These are phyloP conservation scores for Scedosporium minutisporum DNA, from an alignment of 2,329 filamentous ascomycete genomes.

Conservation along the genomic window DNA sequence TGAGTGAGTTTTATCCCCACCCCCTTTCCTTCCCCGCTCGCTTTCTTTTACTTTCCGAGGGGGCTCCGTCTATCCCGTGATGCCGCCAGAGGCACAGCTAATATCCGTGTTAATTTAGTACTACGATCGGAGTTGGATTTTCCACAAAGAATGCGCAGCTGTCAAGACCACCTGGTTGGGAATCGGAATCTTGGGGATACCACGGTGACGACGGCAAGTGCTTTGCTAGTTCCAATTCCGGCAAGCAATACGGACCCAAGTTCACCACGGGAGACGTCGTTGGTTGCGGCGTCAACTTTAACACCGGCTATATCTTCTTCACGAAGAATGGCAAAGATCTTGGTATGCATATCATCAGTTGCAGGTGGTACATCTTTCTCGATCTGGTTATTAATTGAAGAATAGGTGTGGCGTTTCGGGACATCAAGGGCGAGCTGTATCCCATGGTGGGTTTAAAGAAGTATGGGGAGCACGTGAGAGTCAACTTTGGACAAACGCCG, in stretches of 20 bases:
- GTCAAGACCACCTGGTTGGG: constrained; percentile 54
- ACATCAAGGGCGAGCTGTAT: constrained; percentile 57
- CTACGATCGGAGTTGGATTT: constrained; percentile 55
- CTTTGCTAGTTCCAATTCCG: constrained; percentile 46
- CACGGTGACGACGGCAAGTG: constrained; percentile 59
- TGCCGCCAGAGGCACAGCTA: not conserved
- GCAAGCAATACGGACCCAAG: constrained; percentile 45
- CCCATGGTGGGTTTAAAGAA: constrained; percentile 58
- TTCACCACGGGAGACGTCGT: constrained; percentile 50
- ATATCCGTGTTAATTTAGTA: constrained; percentile 25
- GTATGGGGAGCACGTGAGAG: constrained; percentile 48
- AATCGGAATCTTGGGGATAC: constrained; percentile 58
- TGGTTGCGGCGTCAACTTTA: constrained; percentile 58
- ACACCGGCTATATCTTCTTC: constrained; percentile 55
- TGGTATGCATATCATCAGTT: constrained; percentile 29
- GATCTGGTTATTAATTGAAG: constrained; percentile 11
- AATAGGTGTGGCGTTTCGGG: constrained; percentile 59
- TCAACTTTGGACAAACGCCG: constrained; percentile 61
- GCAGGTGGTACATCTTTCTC: not conserved
- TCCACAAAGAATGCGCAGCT: constrained; percentile 43
- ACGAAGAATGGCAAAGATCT: constrained; percentile 53
- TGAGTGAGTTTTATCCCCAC: constrained; percentile 36
- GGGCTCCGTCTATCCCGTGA: too few relatives aligned
- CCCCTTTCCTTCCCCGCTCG: too few relatives aligned
- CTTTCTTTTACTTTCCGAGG: not conserved